These are phyloP conservation scores for Tricholoma matsutake DNA, from an alignment of 768 basidiomycete genomes.

Conservation along the genomic window DNA sequence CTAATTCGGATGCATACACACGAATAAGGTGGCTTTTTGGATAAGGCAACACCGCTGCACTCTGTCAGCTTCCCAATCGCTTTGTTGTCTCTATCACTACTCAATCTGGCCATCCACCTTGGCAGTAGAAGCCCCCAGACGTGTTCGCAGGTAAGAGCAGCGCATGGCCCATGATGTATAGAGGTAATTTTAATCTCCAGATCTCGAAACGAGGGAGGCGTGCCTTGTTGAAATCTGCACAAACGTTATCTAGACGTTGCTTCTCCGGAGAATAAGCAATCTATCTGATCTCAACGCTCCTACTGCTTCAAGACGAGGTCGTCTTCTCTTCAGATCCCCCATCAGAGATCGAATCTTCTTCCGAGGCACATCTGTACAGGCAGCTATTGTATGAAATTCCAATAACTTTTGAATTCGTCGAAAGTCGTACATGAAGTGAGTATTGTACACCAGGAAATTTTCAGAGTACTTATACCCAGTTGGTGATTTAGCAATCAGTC, in stretches of 20 bases:
- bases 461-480: background rate
- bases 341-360: constrained; percentile 2
- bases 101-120: background rate
- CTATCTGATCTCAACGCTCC: constrained; percentile 5
- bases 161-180: background rate
- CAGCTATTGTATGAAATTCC: too few relatives aligned
- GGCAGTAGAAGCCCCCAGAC: background rate
- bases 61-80: background rate
- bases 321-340: constrained; percentile 4
- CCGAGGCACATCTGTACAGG: constrained; percentile 1
- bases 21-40: background rate
- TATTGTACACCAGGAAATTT: background rate
- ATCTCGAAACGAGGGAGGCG: background rate
- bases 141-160: background rate
- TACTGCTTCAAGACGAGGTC: background rate
- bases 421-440: background rate
- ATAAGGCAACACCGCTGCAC: background rate
- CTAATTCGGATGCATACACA: background rate
- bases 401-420: background rate
- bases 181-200: background rate
- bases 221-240: background rate
- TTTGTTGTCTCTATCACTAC: background rate
- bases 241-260: background rate
- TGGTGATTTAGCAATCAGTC: background rate
- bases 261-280: background rate